phyloP scores from a whole-genome alignment of 441 rosid species.

The Mallotus japonicus region DNA sequence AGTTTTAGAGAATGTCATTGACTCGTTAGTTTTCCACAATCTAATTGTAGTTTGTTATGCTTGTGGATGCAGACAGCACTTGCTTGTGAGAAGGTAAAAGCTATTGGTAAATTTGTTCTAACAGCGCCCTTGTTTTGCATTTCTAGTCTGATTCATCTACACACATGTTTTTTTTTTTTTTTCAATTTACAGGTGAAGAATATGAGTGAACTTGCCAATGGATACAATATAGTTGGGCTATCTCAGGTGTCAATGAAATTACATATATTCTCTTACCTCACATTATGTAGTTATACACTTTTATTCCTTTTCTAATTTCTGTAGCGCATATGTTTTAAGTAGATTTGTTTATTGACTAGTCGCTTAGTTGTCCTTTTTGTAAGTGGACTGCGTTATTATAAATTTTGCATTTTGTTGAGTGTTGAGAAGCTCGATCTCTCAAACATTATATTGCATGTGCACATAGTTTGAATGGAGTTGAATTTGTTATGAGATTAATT shows the following conservation, averaged over 20 bases:
- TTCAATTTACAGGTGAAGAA: conserved; percentile 56
- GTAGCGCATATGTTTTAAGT: neutral
- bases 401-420: neutral
- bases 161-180: neutral
- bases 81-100: conserved; percentile 80
- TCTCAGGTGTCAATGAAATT: conserved; percentile 60
- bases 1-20: neutral
- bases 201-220: conserved; percentile 63
- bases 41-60: neutral
- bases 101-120: conserved; percentile 23
- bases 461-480: neutral
- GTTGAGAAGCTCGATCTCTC: neutral
- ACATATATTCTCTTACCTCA: neutral
- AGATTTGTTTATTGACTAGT: neutral
- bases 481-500: neutral
- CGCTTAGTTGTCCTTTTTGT: neutral
- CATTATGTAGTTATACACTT: neutral
- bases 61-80: conserved; percentile 58
- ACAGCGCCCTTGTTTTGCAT: conserved; percentile 1
- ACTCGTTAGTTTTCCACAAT: neutral
- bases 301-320: neutral
- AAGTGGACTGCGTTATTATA: neutral
- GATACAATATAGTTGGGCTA: conserved; percentile 82
- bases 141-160: conserved; percentile 17
- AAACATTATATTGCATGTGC: neutral